Conservation (phyloP, 352 stramenopile genomes). For the Phytophthora meadii region DNA sequence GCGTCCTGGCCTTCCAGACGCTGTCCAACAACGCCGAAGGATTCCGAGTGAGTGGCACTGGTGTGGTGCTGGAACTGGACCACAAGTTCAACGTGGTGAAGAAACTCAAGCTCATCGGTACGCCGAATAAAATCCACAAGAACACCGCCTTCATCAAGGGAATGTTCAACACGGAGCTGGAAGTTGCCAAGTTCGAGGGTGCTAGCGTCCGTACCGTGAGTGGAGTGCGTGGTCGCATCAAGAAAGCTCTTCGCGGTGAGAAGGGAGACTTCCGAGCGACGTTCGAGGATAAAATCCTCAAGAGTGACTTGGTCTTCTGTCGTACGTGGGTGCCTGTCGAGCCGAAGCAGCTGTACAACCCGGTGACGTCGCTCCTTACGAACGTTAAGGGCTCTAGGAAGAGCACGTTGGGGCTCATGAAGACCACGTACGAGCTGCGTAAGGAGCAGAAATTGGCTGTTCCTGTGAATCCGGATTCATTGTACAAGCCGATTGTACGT, state of each 20-base stretch:
- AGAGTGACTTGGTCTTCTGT: conserved; percentile 99
- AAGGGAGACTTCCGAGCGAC: conserved; percentile 98
- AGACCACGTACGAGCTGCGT: conserved; percentile 95
- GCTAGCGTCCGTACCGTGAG: conserved; percentile 98
- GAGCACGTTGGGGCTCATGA: conserved; percentile 86
- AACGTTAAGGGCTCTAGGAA: conserved; percentile 64
- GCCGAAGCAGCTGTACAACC: conserved; percentile 99
- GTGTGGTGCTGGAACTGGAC: conserved; percentile 97
- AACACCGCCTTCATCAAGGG: conserved; percentile 99
- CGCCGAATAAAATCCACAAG: conserved; percentile 98
- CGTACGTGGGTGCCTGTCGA: conserved; percentile 99
- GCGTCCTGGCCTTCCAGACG: conserved; percentile 97
- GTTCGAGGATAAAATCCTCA: conserved; percentile 99
- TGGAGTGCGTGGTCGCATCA: conserved; percentile 98
- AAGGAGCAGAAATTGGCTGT: conserved; percentile 95
- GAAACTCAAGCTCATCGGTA: conserved; percentile 99
- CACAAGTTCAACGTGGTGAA: conserved; percentile 99
- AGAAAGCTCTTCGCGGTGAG: conserved; percentile 94
- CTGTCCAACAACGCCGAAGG: conserved; percentile 91
- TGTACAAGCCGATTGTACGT: conserved; percentile 99
- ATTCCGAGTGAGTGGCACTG: conserved; percentile 98
- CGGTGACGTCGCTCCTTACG: conserved; percentile 89
- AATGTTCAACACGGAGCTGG: conserved; percentile 96
- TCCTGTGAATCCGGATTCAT: conserved; percentile 97
- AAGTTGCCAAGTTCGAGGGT: conserved; percentile 98